phyloP scores from a whole-genome alignment of 257 asterid genomes.

The Solanum sejunctum region DNA sequence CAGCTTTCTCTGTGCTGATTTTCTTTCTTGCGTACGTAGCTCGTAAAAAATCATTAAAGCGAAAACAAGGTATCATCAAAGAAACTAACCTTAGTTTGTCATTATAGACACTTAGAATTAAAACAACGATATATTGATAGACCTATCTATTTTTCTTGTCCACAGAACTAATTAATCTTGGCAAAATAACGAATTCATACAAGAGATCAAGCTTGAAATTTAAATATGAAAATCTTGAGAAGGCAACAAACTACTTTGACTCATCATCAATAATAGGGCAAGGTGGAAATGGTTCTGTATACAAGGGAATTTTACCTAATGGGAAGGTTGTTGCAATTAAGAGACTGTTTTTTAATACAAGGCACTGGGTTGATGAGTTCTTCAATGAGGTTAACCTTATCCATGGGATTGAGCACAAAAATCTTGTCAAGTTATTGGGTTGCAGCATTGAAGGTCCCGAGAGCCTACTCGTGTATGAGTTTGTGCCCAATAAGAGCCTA shows the following conservation, averaged over 20 bases:
- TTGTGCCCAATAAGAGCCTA: slow-evolving; percentile 4
- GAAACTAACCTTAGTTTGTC: background rate
- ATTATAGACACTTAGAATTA: background rate
- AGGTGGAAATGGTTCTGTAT: slow-evolving; percentile 4
- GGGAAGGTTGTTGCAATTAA: slow-evolving; percentile 8
- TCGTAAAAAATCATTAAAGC: slow-evolving; percentile 23
- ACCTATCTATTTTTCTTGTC: background rate
- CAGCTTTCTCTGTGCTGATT: slow-evolving; percentile 54
- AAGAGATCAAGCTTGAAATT: background rate
- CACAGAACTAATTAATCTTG: background rate
- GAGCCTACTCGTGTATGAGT: slow-evolving; percentile 12
- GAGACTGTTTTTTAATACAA: slow-evolving; percentile 5
- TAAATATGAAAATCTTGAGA: slow-evolving; percentile 2
- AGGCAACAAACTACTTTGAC: background rate
- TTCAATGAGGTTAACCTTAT: slow-evolving; percentile 11
- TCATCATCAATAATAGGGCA: background rate
- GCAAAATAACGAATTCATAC: background rate
- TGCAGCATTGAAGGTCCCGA: slow-evolving; percentile 14
- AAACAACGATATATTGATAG: background rate
- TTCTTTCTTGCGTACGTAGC: slow-evolving; percentile 33
- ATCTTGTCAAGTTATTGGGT: slow-evolving; percentile 11
- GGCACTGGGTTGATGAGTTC: slow-evolving; percentile 8
- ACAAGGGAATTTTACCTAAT: background rate
- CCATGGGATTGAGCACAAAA: slow-evolving; percentile 6
- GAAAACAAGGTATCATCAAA: slow-evolving; percentile 38